These are phyloP conservation scores for Amphicarpaea edgeworthii DNA, from an alignment of 306 rosid species.

Conservation along the genomic window DNA sequence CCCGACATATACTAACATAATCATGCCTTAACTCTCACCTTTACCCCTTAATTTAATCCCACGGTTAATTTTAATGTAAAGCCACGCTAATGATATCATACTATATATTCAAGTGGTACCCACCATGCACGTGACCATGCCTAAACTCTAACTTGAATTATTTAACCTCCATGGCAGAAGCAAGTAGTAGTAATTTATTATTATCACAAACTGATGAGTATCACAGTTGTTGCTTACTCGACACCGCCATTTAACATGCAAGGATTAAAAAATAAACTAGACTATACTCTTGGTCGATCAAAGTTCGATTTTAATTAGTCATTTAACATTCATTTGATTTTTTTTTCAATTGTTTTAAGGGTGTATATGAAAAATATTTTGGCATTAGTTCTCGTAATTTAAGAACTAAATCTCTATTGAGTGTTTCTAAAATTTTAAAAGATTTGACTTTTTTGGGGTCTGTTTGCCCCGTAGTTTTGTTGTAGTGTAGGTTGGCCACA, in stretches of 20 bases:
- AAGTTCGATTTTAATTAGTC: neutral
- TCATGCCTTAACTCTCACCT: constrained; percentile 59
- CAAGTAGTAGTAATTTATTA: constrained; percentile 20
- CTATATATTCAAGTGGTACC: constrained; percentile 46
- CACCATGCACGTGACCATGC: constrained; percentile 54
- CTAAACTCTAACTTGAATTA: constrained; percentile 23
- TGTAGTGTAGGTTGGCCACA: neutral
- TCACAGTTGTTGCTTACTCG: constrained; percentile 44
- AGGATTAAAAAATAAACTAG: neutral
- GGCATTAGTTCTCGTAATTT: neutral
- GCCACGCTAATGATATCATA: constrained; percentile 44
- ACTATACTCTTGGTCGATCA: neutral
- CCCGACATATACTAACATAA: constrained; percentile 63
- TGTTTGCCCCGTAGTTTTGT: neutral
- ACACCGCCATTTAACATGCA: constrained; percentile 38
- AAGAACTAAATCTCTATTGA: neutral
- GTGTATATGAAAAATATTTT: neutral
- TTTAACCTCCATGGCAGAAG: constrained; percentile 31
- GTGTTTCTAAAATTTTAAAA: neutral
- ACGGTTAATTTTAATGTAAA: constrained; percentile 29
- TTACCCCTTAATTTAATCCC: constrained; percentile 27
- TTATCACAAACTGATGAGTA: constrained; percentile 3
- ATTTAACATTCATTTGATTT: neutral
- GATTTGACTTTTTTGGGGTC: neutral
- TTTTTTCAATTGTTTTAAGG: no score